Evolutionary conservation across 2,329 filamentous ascomycete genomes (phyloP), one percentile per base, ranked within the genome.

Genomic region (Microdochium trichocladiopsis): DNA sequence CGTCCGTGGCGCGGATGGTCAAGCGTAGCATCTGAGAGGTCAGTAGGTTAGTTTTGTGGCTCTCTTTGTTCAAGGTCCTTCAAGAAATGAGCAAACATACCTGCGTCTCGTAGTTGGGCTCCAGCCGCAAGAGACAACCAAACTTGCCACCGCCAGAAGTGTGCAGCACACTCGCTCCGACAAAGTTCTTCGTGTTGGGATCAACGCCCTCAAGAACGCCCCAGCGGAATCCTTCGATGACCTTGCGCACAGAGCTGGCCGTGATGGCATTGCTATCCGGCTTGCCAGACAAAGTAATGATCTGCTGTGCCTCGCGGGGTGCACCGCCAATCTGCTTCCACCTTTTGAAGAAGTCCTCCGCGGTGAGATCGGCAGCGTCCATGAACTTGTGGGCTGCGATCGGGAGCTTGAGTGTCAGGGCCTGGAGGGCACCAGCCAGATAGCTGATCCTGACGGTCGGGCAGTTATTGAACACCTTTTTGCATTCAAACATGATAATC

Each of bases 321-420:
- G 83, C 83, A 4, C 88, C 90, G 12, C 94, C 94, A 61, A 99
- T 97, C 72, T 99, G 94, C 77, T 96, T 95, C 94, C 94, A 99
- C 50, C 95, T 80, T 77, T 95, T 96, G 81, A 99, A 99, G 72
- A 97, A 99, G 66, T 99, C 94, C 50, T 99, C 94, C 0, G 87
- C 84, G 6, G 82, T 82, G 37, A 99, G 76, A 52, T 94, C 87
- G 0, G 94, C 92, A 0, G 89, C 83, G 57, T 96, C 92, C 91
- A 97, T 96, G 65, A 96, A 99, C 67, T 96, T 96, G 71, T 97
- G 93, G 51, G 93, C 82, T 1, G 89, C 76, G 3, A 99, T 82
- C 0, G 94, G 94, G 4, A 99, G 78, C 68, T 95, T 93, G 41
- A 99, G 75, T 0, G 94, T 99, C 37, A 97, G 76, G 1, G 90